Percentiles rank a stretch among this genome's conserved stretches.
phyloP scores from a whole-genome alignment of 139 green algal species.

The Eudorina sp. region DNA sequence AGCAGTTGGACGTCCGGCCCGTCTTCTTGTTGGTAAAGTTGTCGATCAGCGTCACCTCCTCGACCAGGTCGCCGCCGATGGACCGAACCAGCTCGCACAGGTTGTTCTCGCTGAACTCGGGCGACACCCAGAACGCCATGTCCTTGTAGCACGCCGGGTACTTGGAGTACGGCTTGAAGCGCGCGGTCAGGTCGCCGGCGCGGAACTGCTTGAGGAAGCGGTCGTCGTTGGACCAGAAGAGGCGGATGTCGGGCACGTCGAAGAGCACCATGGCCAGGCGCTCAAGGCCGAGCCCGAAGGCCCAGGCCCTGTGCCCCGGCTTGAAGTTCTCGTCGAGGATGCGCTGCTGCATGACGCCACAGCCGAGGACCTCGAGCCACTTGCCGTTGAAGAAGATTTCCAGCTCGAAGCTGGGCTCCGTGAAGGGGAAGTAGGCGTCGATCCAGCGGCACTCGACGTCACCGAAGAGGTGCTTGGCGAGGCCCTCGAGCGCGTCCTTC shows the following conservation, averaged over 20 bases:
- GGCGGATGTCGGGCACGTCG: slow-evolving; percentile 97
- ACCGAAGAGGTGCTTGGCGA: slow-evolving; percentile 92
- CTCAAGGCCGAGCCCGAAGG: slow-evolving; percentile 97
- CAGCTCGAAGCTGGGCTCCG: slow-evolving; percentile 96
- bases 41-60: slow-evolving; percentile 98
- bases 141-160: slow-evolving; percentile 98
- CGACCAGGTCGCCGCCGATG: slow-evolving; percentile 89
- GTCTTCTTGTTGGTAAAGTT: slow-evolving; percentile 97
- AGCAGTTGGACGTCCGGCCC: slow-evolving; percentile 93
- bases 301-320: slow-evolving; percentile 84
- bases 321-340: slow-evolving; percentile 90
- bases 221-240: slow-evolving; percentile 94
- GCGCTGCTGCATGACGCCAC: slow-evolving; percentile 94
- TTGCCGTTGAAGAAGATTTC: slow-evolving; percentile 99
- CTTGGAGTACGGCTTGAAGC: slow-evolving; percentile 98
- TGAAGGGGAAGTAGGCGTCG: slow-evolving; percentile 99
- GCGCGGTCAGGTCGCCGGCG: slow-evolving; percentile 67
- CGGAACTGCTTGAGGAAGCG: slow-evolving; percentile 95
- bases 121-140: slow-evolving; percentile 96
- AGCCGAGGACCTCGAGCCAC: slow-evolving; percentile 99
- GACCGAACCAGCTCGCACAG: slow-evolving; percentile 93
- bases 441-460: slow-evolving; percentile 89
- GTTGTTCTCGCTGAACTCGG: slow-evolving; percentile 98
- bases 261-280: slow-evolving; percentile 99
- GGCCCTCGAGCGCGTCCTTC: slow-evolving; percentile 93